phyloP scores from a whole-genome alignment of 2,329 filamentous ascomycete species.

The Colletotrichum graminicola region DNA sequence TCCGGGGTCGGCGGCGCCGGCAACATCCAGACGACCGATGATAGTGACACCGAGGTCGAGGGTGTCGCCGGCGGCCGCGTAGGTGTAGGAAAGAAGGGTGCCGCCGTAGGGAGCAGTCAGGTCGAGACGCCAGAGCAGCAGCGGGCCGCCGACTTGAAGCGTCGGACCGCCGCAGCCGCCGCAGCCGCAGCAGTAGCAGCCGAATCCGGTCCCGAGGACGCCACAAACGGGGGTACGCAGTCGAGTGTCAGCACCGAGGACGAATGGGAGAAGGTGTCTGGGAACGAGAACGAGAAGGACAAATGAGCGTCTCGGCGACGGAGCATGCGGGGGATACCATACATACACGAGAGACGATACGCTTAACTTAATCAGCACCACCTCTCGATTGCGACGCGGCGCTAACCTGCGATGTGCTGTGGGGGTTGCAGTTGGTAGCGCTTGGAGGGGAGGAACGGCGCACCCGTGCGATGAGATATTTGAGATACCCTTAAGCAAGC shows the following conservation, averaged over 20 bases:
- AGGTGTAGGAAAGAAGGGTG: conserved; percentile 31
- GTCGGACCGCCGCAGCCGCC: conserved; percentile 51
- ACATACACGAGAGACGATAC: neutral
- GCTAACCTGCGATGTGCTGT: neutral
- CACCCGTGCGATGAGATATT: conserved; percentile 24
- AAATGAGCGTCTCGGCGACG: conserved; percentile 52
- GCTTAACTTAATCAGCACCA: conserved; percentile 6
- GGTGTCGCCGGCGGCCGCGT: conserved; percentile 9
- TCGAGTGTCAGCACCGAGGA: conserved; percentile 85
- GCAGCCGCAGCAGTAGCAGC: conserved; percentile 53
- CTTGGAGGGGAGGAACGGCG: neutral
- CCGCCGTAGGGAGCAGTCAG: conserved; percentile 54
- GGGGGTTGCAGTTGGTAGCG: neutral
- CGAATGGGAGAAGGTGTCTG: conserved; percentile 96
- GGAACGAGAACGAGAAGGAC: conserved; percentile 72
- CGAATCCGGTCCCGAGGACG: conserved; percentile 48
- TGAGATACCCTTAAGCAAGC: conserved; percentile 42
- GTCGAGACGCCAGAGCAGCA: conserved; percentile 57
- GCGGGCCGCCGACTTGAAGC: conserved; percentile 61
- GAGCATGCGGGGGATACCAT: neutral
- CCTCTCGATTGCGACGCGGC: conserved; percentile 3
- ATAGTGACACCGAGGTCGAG: conserved; percentile 67
- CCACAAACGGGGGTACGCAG: conserved; percentile 58
- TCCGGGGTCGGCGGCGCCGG: conserved; percentile 49
- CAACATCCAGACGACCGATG: conserved; percentile 52